Percentiles rank a stretch among this genome's conserved stretches.
Conservation (phyloP, 106 monocot genomes). For the Apostasia ramifera region DNA sequence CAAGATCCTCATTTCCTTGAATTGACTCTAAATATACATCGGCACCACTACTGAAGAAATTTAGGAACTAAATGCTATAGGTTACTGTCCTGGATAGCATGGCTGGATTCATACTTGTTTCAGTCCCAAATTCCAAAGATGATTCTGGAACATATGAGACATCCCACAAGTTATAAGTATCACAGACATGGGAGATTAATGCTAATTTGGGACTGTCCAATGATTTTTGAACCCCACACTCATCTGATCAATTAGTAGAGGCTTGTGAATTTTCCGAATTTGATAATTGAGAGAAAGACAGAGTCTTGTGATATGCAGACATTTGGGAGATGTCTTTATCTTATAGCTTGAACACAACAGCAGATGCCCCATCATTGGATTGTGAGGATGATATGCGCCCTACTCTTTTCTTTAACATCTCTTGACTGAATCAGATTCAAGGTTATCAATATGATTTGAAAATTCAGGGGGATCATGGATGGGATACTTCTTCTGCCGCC, state of each 20-base stretch:
- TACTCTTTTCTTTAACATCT: constrained; percentile 23
- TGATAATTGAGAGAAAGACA: constrained; percentile 6
- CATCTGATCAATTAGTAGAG: background rate
- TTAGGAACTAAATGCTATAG: background rate
- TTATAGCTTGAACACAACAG: too few relatives aligned
- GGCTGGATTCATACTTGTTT: background rate
- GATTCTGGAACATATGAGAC: constrained; percentile 63
- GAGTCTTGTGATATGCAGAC: too few relatives aligned
- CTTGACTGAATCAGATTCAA: constrained; percentile 14
- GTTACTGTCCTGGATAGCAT: background rate
- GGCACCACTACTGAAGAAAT: background rate
- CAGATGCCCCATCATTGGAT: constrained; percentile 40
- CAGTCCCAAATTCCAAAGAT: constrained; percentile 22
- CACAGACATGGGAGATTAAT: constrained; percentile 41
- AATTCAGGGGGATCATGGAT: constrained; percentile 16
- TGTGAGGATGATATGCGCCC: constrained; percentile 37
- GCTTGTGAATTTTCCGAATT: background rate
- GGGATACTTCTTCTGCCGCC: too few relatives aligned
- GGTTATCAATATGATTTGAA: constrained; percentile 22
- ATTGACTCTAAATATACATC: constrained; percentile 36
- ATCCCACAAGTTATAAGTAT: constrained; percentile 38
- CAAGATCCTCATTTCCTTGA: constrained; percentile 36
- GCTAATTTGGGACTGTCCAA: constrained; percentile 11
- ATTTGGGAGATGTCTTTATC: too few relatives aligned
- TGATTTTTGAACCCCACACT: background rate